Evolutionary conservation across 148 eudicot species (phyloP).

Genomic region (Rhododendron griersonianum): DNA sequence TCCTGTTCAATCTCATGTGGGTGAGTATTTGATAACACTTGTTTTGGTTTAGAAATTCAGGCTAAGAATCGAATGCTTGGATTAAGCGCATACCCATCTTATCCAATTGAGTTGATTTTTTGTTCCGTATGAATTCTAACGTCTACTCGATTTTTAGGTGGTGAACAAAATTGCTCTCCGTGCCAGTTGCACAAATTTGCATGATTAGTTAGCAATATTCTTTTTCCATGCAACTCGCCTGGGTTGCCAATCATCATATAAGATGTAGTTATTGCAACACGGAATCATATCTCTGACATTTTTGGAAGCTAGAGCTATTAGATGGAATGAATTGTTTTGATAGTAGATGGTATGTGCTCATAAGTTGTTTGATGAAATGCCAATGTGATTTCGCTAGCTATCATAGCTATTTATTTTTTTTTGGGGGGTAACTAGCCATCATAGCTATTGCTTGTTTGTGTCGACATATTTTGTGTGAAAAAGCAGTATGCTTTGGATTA

Average conservation of each 20-base stretch:
- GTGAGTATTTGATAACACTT: neutral
- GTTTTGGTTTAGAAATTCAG: neutral
- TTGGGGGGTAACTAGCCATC: neutral
- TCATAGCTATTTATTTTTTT: neutral
- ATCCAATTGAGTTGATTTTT: neutral
- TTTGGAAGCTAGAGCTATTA: neutral
- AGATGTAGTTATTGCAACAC: neutral
- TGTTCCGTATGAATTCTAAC: neutral
- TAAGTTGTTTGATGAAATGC: neutral
- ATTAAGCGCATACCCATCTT: neutral
- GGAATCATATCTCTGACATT: neutral
- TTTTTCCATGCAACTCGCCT: neutral
- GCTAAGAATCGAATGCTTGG: neutral
- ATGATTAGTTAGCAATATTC: neutral
- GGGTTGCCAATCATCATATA: neutral
- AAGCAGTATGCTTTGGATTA: neutral
- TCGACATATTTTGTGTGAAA: neutral
- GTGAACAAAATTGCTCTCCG: neutral
- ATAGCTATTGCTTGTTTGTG: neutral
- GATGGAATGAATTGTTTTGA: neutral
- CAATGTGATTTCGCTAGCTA: neutral
- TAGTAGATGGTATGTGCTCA: neutral
- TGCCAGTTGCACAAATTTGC: neutral
- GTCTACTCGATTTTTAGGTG: neutral
- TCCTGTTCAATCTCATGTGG: neutral